These are phyloP conservation scores for Ajuga chamaepitys DNA, from an alignment of 257 asterid genomes.

Conservation along the genomic window DNA sequence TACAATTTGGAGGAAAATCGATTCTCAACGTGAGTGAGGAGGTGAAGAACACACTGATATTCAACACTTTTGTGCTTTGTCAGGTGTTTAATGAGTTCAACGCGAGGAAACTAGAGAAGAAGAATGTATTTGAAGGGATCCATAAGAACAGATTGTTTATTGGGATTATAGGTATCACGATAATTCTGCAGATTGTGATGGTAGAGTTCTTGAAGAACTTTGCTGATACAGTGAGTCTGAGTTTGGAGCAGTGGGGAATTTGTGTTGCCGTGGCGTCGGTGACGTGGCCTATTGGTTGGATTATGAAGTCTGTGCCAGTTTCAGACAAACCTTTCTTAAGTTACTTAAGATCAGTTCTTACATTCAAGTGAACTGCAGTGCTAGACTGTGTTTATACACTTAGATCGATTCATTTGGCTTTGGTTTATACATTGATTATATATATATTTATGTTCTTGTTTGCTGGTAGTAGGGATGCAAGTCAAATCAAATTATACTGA, in stretches of 20 bases:
- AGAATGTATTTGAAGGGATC: slow-evolving; percentile 44
- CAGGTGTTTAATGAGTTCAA: slow-evolving; percentile 53
- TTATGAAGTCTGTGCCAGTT: slow-evolving; percentile 44
- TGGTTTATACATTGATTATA: too few relatives aligned
- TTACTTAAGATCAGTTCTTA: slow-evolving; percentile 9
- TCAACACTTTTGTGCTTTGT: slow-evolving; percentile 62
- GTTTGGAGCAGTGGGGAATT: slow-evolving; percentile 36
- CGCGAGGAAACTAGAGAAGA: slow-evolving; percentile 39
- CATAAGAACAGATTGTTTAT: slow-evolving; percentile 34
- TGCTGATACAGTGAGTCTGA: slow-evolving; percentile 45
- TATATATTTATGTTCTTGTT: too few relatives aligned
- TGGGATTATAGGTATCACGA: slow-evolving; percentile 36
- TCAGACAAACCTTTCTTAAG: slow-evolving; percentile 19
- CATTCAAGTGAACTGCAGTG: background rate
- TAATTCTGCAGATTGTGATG: slow-evolving; percentile 43
- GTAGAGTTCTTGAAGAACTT: slow-evolving; percentile 44
- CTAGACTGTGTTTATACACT: too few relatives aligned
- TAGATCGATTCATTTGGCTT: too few relatives aligned
- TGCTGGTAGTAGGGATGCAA: too few relatives aligned
- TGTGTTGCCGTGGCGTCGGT: slow-evolving; percentile 42
- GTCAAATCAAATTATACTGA: too few relatives aligned
- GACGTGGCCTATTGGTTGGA: slow-evolving; percentile 46
- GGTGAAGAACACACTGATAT: slow-evolving; percentile 46
- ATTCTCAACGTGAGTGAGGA: slow-evolving; percentile 22
- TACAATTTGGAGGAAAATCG: slow-evolving; percentile 48